These are phyloP conservation scores for Dujonia santamariae DNA, from an alignment of 1,139 yeast genomes.

Conservation along the genomic window DNA sequence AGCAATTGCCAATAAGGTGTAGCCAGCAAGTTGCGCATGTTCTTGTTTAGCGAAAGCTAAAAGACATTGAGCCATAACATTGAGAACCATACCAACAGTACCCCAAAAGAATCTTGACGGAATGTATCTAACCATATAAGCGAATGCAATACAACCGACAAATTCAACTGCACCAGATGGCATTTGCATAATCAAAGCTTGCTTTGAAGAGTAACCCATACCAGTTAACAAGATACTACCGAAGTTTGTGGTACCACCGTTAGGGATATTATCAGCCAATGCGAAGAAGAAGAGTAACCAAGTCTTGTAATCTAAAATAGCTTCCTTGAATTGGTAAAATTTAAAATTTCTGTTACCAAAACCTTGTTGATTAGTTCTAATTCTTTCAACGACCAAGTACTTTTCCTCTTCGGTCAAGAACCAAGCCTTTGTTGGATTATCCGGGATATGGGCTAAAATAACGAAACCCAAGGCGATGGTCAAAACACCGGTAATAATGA, in stretches of 20 bases:
- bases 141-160: constrained; percentile 38
- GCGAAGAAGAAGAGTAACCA: constrained; percentile 24
- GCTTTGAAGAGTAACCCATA: constrained; percentile 28
- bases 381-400: constrained; percentile 22
- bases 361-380: constrained; percentile 23
- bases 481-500: constrained; percentile 45
- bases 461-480: constrained; percentile 43
- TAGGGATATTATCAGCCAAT: constrained; percentile 36
- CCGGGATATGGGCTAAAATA: constrained; percentile 47
- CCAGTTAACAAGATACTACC: constrained; percentile 19
- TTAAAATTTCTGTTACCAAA: constrained; percentile 17
- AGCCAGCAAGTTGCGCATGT: constrained; percentile 43
- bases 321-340: constrained; percentile 10
- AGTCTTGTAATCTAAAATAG: constrained; percentile 12
- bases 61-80: constrained; percentile 42
- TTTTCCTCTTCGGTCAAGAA: constrained; percentile 28
- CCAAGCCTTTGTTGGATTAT: constrained; percentile 51
- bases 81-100: constrained; percentile 32
- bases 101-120: constrained; percentile 43
- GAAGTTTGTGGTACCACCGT: constrained; percentile 50
- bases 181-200: constrained; percentile 32
- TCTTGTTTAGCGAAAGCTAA: constrained; percentile 43
- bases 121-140: constrained; percentile 22
- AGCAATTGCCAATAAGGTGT: constrained; percentile 18
- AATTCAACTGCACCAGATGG: constrained; percentile 40